Evolutionary conservation across 106 monocot genomes (phyloP), one percentile per base, ranked within the genome.

Genomic region (Dendrobium officinale): DNA sequence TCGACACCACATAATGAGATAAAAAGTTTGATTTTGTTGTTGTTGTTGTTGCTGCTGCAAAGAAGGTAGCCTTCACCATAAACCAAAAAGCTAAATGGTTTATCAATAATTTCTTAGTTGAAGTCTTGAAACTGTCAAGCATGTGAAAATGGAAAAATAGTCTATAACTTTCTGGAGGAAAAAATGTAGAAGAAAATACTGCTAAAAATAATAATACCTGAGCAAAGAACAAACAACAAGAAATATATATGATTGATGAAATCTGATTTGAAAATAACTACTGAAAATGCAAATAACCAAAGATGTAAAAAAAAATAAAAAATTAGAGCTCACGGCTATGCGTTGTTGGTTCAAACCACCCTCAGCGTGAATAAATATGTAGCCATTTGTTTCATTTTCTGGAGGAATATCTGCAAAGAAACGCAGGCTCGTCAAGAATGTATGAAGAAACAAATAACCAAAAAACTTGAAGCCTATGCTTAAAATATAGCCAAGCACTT

Each of bases 271-370:
- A 31, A 68, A 31, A 31, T 29, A 31, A 70, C 33, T 16, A 70
- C 16, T 11, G 22, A 43, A 37, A 4, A 64, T 49, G 24, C 31
- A 77, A 61, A 64, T 33, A 70, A 37, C 70, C 31, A n/a, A 20
- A 37, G 4, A 64, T 49, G 29, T 47, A 51, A 4, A 84, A 4
- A 84, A 80, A 55, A 75, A 9, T 29, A 79, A 48, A 22, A 48
- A 75, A 22, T 41, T 41, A 26, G 67, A 24, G 81, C 95, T 81
- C 95, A 98, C 98, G 84, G 98, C 90, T 84, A 98, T 98, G 16
- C 98, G 83, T 81, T 98, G 98, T 77, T 98, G 98, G 80, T 98
- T 98, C 44, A 98, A 79, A 77, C 98, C 98, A 87, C 98, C 98
- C 82, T 98, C 98, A 16, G 98, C 98, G 68, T 95, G 98, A 86